phyloP scores from a whole-genome alignment of 495 filamentous ascomycete genomes.

The Penicillium flavigenum region DNA sequence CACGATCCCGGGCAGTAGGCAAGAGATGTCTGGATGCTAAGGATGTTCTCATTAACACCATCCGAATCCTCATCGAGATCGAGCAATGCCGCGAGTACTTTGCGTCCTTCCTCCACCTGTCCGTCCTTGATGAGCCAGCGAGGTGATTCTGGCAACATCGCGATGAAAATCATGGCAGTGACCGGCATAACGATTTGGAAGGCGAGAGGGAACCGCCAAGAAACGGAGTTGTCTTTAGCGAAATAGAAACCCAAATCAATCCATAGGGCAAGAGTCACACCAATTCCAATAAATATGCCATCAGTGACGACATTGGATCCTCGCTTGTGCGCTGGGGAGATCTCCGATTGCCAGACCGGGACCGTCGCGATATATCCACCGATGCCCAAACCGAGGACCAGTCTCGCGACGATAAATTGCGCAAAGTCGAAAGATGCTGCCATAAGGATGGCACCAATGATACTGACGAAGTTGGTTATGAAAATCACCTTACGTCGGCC shows the following conservation, averaged over 20 bases:
- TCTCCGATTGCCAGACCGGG: constrained; percentile 53
- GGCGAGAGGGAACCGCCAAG: constrained; percentile 51
- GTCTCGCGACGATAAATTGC: constrained; percentile 46
- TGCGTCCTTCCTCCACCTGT: constrained; percentile 49
- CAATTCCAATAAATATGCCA: constrained; percentile 53
- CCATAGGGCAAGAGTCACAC: constrained; percentile 46
- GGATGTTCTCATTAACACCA: constrained; percentile 30
- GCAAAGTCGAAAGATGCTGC: constrained; percentile 38
- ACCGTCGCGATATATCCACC: constrained; percentile 46
- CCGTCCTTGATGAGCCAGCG: constrained; percentile 56
- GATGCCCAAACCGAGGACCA: constrained; percentile 60
- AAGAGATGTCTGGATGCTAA: constrained; percentile 36
- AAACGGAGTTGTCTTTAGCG: constrained; percentile 38
- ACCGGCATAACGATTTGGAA: constrained; percentile 59
- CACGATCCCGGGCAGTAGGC: constrained; percentile 19
- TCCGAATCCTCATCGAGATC: constrained; percentile 26
- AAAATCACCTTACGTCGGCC: constrained; percentile 34
- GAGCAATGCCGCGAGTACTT: constrained; percentile 31
- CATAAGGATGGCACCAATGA: constrained; percentile 43
- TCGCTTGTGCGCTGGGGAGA: constrained; percentile 39
- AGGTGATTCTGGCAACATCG: constrained; percentile 61
- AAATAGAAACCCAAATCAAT: constrained; percentile 48
- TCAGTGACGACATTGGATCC: constrained; percentile 40
- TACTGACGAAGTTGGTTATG: constrained; percentile 26
- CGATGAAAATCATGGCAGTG: constrained; percentile 55